Conservation (phyloP, 1,284 basidiomycete species). For the Tilletiaria anomala region DNA sequence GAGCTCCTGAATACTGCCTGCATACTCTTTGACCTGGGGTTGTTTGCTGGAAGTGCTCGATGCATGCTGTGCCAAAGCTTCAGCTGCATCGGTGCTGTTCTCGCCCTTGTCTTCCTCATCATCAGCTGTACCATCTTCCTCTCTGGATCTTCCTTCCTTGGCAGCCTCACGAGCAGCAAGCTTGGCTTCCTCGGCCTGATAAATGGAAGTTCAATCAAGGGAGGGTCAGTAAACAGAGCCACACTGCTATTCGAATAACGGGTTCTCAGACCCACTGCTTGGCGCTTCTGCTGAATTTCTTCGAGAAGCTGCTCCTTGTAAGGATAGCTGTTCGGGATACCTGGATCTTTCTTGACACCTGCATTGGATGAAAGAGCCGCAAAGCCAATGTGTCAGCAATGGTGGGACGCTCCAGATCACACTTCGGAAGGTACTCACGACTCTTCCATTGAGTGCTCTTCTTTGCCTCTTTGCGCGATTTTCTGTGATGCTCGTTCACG, state of each 20-base stretch:
- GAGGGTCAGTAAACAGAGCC: not conserved
- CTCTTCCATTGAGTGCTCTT: constrained; percentile 68
- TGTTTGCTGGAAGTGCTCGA: too few relatives aligned
- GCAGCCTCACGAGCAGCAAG: constrained; percentile 3
- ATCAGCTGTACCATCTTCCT: constrained; percentile 3
- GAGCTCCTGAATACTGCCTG: too few relatives aligned
- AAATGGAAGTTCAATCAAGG: not conserved
- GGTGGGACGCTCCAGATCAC: too few relatives aligned
- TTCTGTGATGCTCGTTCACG: constrained; percentile 35
- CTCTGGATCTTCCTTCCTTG: constrained; percentile 2
- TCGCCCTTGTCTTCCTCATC: too few relatives aligned
- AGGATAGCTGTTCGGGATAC: constrained; percentile 88
- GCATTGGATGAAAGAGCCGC: constrained; percentile 17
- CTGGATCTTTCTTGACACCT: constrained; percentile 63
- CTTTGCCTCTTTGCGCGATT: constrained; percentile 53
- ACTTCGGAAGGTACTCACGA: constrained; percentile 1
- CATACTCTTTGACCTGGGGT: too few relatives aligned
- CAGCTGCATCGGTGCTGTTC: too few relatives aligned
- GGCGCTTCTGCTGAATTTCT: constrained; percentile 45
- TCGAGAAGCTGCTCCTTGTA: constrained; percentile 93
- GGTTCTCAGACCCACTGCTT: constrained; percentile 14
- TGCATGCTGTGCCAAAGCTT: too few relatives aligned
- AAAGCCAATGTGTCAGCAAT: not conserved
- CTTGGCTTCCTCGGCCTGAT: constrained; percentile 8
- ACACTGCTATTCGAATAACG: constrained; percentile 7